Evolutionary conservation across 805 yeast genomes (phyloP).

Genomic region (Metschnikowia noctiluminum): DNA sequence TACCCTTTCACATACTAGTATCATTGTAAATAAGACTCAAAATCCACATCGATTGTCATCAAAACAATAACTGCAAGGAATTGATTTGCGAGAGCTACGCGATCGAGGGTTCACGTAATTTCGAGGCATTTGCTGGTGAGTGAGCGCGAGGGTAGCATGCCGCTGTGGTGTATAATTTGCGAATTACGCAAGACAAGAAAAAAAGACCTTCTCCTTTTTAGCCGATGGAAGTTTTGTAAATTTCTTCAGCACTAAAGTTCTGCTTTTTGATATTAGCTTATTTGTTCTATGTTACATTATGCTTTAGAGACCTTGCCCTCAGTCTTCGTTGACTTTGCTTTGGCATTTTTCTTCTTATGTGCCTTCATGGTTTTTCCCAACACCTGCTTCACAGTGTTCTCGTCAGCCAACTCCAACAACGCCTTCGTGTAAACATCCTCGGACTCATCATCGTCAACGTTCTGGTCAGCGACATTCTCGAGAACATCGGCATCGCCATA

Average conservation of each 20-base stretch:
- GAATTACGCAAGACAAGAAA: too few relatives aligned
- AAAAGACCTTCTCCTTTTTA: too few relatives aligned
- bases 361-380: slow-evolving; percentile 50
- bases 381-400: slow-evolving; percentile 63
- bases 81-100: too few relatives aligned
- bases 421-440: slow-evolving; percentile 44
- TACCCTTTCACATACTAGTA: slow-evolving; percentile 10
- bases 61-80: too few relatives aligned
- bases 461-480: slow-evolving; percentile 25
- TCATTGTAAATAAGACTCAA: slow-evolving; percentile 13
- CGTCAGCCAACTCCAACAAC: slow-evolving; percentile 75
- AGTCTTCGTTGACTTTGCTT: slow-evolving; percentile 11
- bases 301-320: slow-evolving; percentile 16
- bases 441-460: slow-evolving; percentile 17
- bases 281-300: slow-evolving; percentile 1
- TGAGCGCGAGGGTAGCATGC: background rate
- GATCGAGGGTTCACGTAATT: too few relatives aligned
- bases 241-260: background rate
- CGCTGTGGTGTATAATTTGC: background rate
- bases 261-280: background rate
- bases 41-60: slow-evolving; percentile 17
- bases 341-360: slow-evolving; percentile 22
- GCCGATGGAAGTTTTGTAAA: too few relatives aligned
- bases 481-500: slow-evolving; percentile 48
- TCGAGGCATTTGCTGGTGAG: background rate